Evolutionary conservation across 768 basidiomycete genomes (phyloP), one percentile per base, ranked within the genome.

Genomic region (Leccinum rimulosum): DNA sequence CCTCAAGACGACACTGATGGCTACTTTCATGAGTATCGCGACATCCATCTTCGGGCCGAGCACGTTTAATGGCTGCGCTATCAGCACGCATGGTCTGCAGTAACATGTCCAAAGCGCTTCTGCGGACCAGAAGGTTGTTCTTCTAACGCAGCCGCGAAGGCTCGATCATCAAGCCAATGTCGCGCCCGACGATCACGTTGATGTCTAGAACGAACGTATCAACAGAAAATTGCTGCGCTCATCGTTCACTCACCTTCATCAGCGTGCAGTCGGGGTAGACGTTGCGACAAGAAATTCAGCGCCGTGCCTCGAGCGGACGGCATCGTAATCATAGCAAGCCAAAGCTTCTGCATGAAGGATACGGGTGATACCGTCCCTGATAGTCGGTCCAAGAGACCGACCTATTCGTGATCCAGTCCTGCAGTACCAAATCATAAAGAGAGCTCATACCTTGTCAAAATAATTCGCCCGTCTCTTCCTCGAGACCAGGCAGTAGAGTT

Each of bases 401-500:
- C 93, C 91, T 93, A 64, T 31, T 56, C 43, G 51, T 50, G 51
- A 55, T 70, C 49, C 47, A 65, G 55, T 66, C 57, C 60, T 22
- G 50, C 25, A 11, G 17, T 30, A 31, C n/a, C 15, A 17, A 7
- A 30, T 4, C 8, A 19, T 22, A 54, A 7, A 15, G 22, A 19
- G 10, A 38, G 6, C 19, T 22, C 60, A 43, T 55, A 87, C 90
- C 78, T 91, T 91, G 55, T 98, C 97, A 66, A 98, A 33, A 98
- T 75, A 91, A 97, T 74, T 98, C 97, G 1, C 95, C 92, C 0
- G 94, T 95, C 73, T 98, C 96, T 72, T 99, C 97, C 72, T 99
- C 97, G 54, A 98, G 78, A 2, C 97, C 97, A 2, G 97, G 97
- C 10, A 99, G 82, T 22, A 99, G 73, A 0, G 96, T 91, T 49